Evolutionary conservation across 2,329 filamentous ascomycete species (phyloP), one percentile per base, ranked within the genome.

Genomic region (Cercospora zeae-maydis): DNA sequence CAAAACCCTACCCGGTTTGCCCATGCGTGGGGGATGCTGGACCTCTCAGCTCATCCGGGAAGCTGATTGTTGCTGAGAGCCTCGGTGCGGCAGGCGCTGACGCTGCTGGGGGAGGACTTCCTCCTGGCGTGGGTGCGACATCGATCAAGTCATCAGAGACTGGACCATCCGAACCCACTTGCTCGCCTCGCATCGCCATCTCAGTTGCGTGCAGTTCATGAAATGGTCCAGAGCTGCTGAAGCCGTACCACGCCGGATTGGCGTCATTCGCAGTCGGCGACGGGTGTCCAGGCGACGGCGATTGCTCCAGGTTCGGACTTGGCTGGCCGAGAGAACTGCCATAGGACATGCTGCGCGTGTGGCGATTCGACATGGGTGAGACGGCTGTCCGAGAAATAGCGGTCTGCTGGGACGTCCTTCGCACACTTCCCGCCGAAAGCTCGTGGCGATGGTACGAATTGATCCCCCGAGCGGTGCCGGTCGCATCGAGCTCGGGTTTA

Each of bases 401-500:
- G 19, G 64, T 63, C 54, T 61, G 59, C 54, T 64, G 54, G 8
- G 58, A 62, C 13, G 63, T 62, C 21, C 59, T 57, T 9, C 63
- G 59, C 4, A 65, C 59, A 36, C 55, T 55, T 16, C 61, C 65
- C 9, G 42, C 55, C 24, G 42, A 64, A 4, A 68, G 60, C 52
- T 68, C 66, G 31, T 66, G 66, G 5, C 64, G 59, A 36, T 64
- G 56, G 16, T 55, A 64, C 16, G 51, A 45, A 1, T 51, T 14
- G 3, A 58, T 56, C 13, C 63, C 66, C 19, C 64, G 65, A 6
- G 56, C 49, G 0, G 58, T 56, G 1, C 47, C 34, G 1, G 36
- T 62, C 3, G 64, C 66, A 24, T 68, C 66, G 3, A 68, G 62
- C 30, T 68, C 66, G 19, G 59, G 64, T 37, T 68, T 68, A 3